phyloP scores from a whole-genome alignment of 2,329 filamentous ascomycete genomes.

The Leptographium radiaticola region DNA sequence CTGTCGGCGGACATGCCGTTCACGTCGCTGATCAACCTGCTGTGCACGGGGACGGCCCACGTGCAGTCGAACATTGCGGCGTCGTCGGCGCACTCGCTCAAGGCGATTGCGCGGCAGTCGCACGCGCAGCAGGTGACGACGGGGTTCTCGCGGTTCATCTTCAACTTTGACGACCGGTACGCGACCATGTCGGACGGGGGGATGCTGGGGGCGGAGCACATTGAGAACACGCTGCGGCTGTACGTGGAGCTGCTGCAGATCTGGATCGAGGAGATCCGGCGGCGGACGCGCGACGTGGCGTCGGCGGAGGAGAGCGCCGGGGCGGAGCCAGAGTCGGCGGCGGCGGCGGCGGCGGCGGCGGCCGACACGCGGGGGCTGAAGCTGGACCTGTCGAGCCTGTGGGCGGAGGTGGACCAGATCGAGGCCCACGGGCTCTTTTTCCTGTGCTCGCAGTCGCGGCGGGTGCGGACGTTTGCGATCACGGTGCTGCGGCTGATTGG shows the following conservation, averaged over 20 bases:
- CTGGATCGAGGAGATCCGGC: slow-evolving; percentile 93
- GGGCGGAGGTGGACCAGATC: slow-evolving; percentile 90
- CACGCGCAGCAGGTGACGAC: slow-evolving; percentile 93
- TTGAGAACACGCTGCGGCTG: slow-evolving; percentile 81
- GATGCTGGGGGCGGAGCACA: slow-evolving; percentile 86
- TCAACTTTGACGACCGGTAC: slow-evolving; percentile 95
- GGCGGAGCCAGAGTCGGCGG: background rate
- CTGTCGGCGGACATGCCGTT: slow-evolving; percentile 83
- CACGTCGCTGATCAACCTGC: slow-evolving; percentile 81
- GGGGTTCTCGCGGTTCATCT: slow-evolving; percentile 93
- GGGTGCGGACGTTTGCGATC: slow-evolving; percentile 81
- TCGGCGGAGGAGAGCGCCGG: slow-evolving; percentile 33
- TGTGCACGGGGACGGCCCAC: slow-evolving; percentile 94
- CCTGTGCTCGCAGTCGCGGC: slow-evolving; percentile 84
- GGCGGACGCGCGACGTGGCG: slow-evolving; percentile 60
- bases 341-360: slow-evolving; percentile 12
- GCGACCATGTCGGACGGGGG: slow-evolving; percentile 97
- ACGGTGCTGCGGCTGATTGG: slow-evolving; percentile 84
- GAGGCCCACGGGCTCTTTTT: slow-evolving; percentile 97
- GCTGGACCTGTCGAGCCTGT: slow-evolving; percentile 74
- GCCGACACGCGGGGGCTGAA: slow-evolving; percentile 62
- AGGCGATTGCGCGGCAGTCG: slow-evolving; percentile 85
- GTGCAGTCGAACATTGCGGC: slow-evolving; percentile 84
- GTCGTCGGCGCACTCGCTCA: slow-evolving; percentile 84
- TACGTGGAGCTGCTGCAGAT: slow-evolving; percentile 92